Base-by-base conservation (phyloP, 495 filamentous ascomycete genomes). In the Terfezia boudieri region DNA sequence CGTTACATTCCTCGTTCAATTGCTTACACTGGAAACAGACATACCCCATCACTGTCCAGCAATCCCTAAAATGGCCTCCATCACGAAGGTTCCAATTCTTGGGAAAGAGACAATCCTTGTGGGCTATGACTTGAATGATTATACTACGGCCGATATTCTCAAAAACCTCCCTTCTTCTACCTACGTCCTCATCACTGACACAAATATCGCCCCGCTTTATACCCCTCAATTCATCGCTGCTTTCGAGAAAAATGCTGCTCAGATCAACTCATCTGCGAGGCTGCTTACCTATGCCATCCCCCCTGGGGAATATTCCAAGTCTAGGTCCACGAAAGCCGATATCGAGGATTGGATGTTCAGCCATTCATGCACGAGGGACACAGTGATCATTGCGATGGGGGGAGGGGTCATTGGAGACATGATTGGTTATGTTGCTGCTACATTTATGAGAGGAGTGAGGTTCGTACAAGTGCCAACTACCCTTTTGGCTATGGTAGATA, bases 301-400 rank as follows among this genome's bases (percentile, higher is more conserved):
- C 6, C 90, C 90, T 0, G 90, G 92, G 48, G 90, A 98, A 68
- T 83, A 78, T 64, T 93, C 86, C 52, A 98, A 98, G 67, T 82
- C 86, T 43, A 75, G 89, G 59, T 78, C 82, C 64, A 95, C 89
- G 20, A 95, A 95, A 68, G 89, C 82, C 50, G 83, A 87, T 63
- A 85, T 96, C 58, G 88, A 96, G 66, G 88, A 96, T 70, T 98
- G 92, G 92, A 83, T 98, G 82, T 73, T 95, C 51, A 76, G 80
- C 57, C 76, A 95, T 56, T 70, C 80, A 77, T 96, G 87, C 73
- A 93, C 89, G 17, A 76, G 90, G 51, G 90, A 98, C 67, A 93
- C 87, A 1, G 83, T 98, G 49, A 77, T 98, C 53, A 84, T 98
- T 67, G 90, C 90, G 16, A 73, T 98, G 12, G 90, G 90, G n/a